Conservation (phyloP, 169 alveolate genomes). For the Plasmodium sp. region DNA sequence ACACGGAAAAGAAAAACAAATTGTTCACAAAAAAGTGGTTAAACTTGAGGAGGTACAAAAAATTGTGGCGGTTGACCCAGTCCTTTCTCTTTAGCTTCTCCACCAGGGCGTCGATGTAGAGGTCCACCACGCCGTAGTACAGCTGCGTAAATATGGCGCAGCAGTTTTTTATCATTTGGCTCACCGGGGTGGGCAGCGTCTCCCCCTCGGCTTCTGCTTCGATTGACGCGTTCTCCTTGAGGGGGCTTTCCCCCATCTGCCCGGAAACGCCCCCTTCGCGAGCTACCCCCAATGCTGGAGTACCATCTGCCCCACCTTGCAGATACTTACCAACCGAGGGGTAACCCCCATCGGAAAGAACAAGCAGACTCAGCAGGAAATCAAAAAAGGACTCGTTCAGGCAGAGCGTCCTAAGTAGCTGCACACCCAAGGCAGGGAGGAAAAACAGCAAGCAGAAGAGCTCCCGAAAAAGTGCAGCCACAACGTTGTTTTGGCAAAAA, state of each 20-base stretch:
- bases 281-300: neutral
- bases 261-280: neutral
- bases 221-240: neutral
- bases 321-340: neutral
- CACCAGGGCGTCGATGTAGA: slow-evolving; percentile 15
- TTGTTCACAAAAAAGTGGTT: slow-evolving; percentile 28
- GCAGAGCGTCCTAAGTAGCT: neutral
- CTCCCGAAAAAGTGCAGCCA: neutral
- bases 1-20: slow-evolving; percentile 37
- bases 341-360: neutral
- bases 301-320: neutral
- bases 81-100: slow-evolving; percentile 47
- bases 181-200: neutral
- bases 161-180: neutral
- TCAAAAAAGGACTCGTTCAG: slow-evolving; percentile 1
- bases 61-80: slow-evolving; percentile 10
- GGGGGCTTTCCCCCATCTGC: neutral
- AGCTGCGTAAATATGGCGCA: slow-evolving; percentile 9
- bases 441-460: slow-evolving; percentile 9
- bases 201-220: neutral
- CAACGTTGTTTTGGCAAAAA: neutral
- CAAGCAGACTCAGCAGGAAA: neutral
- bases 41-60: slow-evolving; percentile 27
- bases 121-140: neutral
- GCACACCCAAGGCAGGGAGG: neutral